Evolutionary conservation across 2,329 filamentous ascomycete species (phyloP).

Genomic region (Zalaria obscura): DNA sequence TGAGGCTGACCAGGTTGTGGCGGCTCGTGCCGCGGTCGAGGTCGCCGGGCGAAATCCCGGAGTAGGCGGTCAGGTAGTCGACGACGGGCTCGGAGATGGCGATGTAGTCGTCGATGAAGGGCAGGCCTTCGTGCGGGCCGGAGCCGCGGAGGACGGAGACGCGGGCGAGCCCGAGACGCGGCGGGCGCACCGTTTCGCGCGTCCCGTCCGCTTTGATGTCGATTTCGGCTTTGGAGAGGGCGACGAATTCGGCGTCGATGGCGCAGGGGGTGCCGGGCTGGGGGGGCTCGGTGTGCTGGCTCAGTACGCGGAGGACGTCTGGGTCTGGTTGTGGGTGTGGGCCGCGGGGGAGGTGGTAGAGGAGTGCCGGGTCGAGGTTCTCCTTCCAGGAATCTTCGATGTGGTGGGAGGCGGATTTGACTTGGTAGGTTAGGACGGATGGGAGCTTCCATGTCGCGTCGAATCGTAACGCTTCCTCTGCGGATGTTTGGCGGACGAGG

Average conservation of each 20-base stretch:
- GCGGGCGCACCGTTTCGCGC: slow-evolving; percentile 80
- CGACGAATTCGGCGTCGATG: slow-evolving; percentile 92
- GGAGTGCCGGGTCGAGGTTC: slow-evolving; percentile 65
- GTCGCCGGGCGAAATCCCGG: slow-evolving; percentile 76
- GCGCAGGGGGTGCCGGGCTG: slow-evolving; percentile 58
- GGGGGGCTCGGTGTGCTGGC: slow-evolving; percentile 48
- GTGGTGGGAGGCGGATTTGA: slow-evolving; percentile 64
- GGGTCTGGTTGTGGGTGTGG: slow-evolving; percentile 26
- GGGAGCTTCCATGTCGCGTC: slow-evolving; percentile 87
- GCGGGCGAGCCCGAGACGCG: slow-evolving; percentile 79
- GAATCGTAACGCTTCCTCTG: slow-evolving; percentile 77
- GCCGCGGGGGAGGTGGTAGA: slow-evolving; percentile 41
- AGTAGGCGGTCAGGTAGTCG: slow-evolving; percentile 90
- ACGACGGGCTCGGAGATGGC: slow-evolving; percentile 80
- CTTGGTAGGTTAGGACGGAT: slow-evolving; percentile 74
- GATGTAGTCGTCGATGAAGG: slow-evolving; percentile 97
- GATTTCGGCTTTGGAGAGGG: slow-evolving; percentile 82
- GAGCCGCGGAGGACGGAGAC: slow-evolving; percentile 77
- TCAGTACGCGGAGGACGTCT: slow-evolving; percentile 47
- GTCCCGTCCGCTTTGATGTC: slow-evolving; percentile 92
- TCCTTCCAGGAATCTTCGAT: slow-evolving; percentile 81
- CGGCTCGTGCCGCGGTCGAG: slow-evolving; percentile 63
- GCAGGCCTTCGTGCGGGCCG: slow-evolving; percentile 62
- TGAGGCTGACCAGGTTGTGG: slow-evolving; percentile 75
- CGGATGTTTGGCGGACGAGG: slow-evolving; percentile 64